Evolutionary conservation across 2,329 filamentous ascomycete species (phyloP).

Genomic region (Periconia macrospinosa): DNA sequence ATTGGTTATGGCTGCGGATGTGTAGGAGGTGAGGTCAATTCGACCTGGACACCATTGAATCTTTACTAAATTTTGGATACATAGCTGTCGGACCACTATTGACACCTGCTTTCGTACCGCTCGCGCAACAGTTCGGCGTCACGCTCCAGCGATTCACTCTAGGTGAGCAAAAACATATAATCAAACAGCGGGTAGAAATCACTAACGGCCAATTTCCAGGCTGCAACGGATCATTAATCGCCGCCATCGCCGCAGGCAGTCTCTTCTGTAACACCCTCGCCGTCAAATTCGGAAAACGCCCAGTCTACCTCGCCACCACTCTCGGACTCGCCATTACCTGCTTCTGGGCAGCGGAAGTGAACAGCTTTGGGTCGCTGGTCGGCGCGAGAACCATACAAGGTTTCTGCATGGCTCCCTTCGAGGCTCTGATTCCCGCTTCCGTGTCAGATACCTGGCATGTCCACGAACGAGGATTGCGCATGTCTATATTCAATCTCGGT

Average conservation of each 20-base stretch:
- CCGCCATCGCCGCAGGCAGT: conserved; percentile 20
- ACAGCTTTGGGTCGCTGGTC: conserved; percentile 21
- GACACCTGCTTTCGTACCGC: conserved; percentile 24
- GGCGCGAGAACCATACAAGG: conserved; percentile 23
- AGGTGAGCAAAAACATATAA: conserved; percentile 1
- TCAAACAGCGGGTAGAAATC: background rate
- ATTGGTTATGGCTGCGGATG: conserved; percentile 26
- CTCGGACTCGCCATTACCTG: conserved; percentile 20
- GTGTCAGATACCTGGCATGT: conserved; percentile 28
- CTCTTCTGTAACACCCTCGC: conserved; percentile 24
- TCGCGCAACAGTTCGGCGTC: conserved; percentile 20
- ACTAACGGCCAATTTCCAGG: conserved; percentile 1
- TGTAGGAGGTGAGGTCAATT: conserved; percentile 19
- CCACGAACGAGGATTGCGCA: conserved; percentile 25
- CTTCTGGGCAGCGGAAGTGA: conserved; percentile 27
- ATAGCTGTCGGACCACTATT: conserved; percentile 26
- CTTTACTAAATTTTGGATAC: background rate
- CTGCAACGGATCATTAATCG: conserved; percentile 23
- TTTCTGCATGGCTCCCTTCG: conserved; percentile 28
- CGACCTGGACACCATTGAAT: background rate
- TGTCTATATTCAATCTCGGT: conserved; percentile 28
- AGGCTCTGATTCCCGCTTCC: conserved; percentile 27
- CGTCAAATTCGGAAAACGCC: conserved; percentile 25
- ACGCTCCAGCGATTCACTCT: conserved; percentile 21
- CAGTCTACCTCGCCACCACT: conserved; percentile 22